Conservation (phyloP, 768 basidiomycete genomes). For the Coprinopsis sp. region DNA sequence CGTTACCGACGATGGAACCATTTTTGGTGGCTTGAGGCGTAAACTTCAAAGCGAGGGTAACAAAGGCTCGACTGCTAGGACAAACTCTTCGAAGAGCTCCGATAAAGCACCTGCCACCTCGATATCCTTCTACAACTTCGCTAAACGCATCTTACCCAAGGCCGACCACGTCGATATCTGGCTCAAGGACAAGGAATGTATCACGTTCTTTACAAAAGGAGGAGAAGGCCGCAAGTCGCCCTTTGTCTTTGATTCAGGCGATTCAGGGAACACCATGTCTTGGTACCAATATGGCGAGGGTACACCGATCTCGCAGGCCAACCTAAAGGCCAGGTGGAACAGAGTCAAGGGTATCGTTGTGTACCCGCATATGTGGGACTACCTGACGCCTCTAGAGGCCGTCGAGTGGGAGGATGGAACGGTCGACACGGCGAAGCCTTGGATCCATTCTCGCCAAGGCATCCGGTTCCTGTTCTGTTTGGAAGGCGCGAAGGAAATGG, state of each 20-base stretch:
- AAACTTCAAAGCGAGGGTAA: neutral
- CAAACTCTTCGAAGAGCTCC: neutral
- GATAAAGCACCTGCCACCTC: neutral
- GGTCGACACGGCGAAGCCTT: neutral
- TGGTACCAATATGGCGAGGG: slow-evolving; percentile 4
- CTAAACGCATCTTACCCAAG: neutral
- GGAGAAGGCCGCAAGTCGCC: slow-evolving; percentile 4
- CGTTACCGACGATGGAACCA: neutral
- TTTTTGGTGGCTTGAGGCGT: neutral
- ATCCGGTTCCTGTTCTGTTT: slow-evolving; percentile 4
- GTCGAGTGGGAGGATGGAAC: neutral
- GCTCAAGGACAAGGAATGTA: neutral
- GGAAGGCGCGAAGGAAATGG: slow-evolving; percentile 1
- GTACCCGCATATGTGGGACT: slow-evolving; percentile 11
- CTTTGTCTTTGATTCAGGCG: slow-evolving; percentile 2
- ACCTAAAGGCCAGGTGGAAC: slow-evolving; percentile 5
- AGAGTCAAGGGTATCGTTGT: neutral
- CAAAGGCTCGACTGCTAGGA: neutral
- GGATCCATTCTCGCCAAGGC: slow-evolving; percentile 4
- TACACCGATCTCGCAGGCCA: neutral
- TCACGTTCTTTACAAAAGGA: slow-evolving; percentile 6
- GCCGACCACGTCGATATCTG: neutral
- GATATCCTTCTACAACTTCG: slow-evolving; percentile 5
- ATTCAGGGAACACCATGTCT: slow-evolving; percentile 2
- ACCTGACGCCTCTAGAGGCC: slow-evolving; percentile 1